Evolutionary conservation across 495 filamentous ascomycete species (phyloP).

Genomic region (Lentithecium fluviatile): DNA sequence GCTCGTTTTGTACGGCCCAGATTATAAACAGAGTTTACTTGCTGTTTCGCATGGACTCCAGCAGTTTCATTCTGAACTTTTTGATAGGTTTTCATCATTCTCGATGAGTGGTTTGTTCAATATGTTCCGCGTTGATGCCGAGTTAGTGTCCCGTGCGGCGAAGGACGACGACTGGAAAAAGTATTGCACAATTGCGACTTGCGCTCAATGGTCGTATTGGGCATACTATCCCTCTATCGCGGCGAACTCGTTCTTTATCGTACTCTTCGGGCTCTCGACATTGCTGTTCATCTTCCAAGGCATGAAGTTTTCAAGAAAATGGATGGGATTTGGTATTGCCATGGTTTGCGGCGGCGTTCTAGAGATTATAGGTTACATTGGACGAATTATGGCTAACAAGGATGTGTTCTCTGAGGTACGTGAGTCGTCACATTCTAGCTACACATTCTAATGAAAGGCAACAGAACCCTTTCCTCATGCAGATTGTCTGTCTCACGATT

Average conservation of each 20-base stretch:
- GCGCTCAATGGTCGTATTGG: constrained; percentile 36
- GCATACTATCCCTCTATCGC: constrained; percentile 35
- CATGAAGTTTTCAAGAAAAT: constrained; percentile 39
- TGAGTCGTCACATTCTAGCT: neutral
- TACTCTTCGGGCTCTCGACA: constrained; percentile 33
- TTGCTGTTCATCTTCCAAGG: constrained; percentile 30
- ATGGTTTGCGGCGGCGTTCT: constrained; percentile 45
- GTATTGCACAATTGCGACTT: constrained; percentile 39
- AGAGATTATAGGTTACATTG: constrained; percentile 51
- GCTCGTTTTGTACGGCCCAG: no score
- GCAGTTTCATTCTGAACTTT: no score
- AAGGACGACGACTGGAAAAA: no score
- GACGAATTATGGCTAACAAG: constrained; percentile 45
- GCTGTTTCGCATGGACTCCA: no score
- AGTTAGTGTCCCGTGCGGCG: no score
- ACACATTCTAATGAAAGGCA: neutral
- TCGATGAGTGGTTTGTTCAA: no score
- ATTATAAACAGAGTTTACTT: no score
- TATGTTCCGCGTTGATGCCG: no score
- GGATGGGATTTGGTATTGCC: constrained; percentile 45
- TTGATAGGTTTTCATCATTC: no score
- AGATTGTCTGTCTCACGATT: constrained; percentile 55
- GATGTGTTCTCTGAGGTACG: constrained; percentile 46
- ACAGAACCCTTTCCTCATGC: constrained; percentile 36
- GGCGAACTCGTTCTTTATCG: constrained; percentile 34